phyloP scores from a whole-genome alignment of 805 yeast species.

The Starmerella cellae region DNA sequence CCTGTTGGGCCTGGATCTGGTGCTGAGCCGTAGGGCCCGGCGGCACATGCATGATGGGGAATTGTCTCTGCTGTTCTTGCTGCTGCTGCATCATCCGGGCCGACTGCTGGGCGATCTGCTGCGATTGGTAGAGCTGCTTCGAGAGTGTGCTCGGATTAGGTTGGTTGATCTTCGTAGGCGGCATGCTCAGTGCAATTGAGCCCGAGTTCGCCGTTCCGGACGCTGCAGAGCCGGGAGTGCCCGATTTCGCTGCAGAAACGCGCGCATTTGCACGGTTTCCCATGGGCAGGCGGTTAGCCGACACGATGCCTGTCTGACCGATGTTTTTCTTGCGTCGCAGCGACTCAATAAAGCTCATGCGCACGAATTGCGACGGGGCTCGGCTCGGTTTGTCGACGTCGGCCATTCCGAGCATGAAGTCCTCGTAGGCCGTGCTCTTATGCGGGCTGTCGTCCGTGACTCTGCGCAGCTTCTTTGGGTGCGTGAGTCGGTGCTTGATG shows the following conservation, averaged over 20 bases:
- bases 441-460: constrained; percentile 62
- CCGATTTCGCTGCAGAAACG: constrained; percentile 5
- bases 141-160: constrained; percentile 17
- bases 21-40: constrained; percentile 20
- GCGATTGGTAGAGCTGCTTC: constrained; percentile 15
- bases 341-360: constrained; percentile 80
- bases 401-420: constrained; percentile 62
- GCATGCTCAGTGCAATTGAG: constrained; percentile 18
- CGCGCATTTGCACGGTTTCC: constrained; percentile 4
- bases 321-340: constrained; percentile 46
- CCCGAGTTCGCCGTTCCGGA: constrained; percentile 22
- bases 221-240: constrained; percentile 11
- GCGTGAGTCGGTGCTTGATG: constrained; percentile 23
- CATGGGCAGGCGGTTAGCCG: neutral
- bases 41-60: constrained; percentile 14
- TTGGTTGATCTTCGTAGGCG: constrained; percentile 12
- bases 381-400: constrained; percentile 34
- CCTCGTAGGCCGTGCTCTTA: constrained; percentile 77
- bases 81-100: constrained; percentile 3
- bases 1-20: constrained; percentile 20
- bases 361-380: constrained; percentile 52
- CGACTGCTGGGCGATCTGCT: constrained; percentile 13
- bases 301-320: constrained; percentile 28
- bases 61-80: constrained; percentile 2
- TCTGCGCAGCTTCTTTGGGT: constrained; percentile 31